Base-by-base conservation (phyloP, 73 alveolate species). In the Paramecium octaurelia region DNA sequence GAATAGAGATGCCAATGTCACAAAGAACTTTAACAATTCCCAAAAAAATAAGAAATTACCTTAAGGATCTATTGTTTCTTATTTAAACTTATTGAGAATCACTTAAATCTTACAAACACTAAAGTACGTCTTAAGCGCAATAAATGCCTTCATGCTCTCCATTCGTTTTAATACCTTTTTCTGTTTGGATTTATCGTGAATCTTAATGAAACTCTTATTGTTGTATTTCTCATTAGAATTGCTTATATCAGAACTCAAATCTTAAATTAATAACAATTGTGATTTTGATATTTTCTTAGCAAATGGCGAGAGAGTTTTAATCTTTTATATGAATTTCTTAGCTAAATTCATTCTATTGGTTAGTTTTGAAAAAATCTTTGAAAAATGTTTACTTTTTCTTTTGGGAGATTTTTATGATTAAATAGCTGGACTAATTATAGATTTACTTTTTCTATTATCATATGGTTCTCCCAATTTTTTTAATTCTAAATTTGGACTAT, bases 291-390 rank as follows among this genome's bases (percentile, higher is more conserved):
- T 11, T 43, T 48, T 80, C 34, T 34, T 23, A 21, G 44, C 57
- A 42, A 42, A 80, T 9, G 91, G 91, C 1, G 76, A 24, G 8
- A 80, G 12, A 0, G 10, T 2, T 21, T 80, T 20, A 21, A 80
- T 11, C 12, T 46, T 80, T 43, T 43, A 42, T 1, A 80, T 48
- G 76, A 80, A 80, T 80, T 80, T 80, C n/a, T 24, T 80, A 3
- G 57, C 44, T 12, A 80, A 27, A 31, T 43, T 36, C 75, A 80
- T 46, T 43, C 36, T 44, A 14, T 34, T 43, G 4, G 91, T 80
- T 23, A 80, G 18, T 43, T 80, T 80, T 3, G 91, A 23, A 80
- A 80, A 80, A 38, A 80, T 80, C 44, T 80, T 80, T 11, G 91
- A 80, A 24, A 80, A 48, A 48, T 64, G 84, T 24, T 64, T 64